phyloP scores from a whole-genome alignment of 2,329 filamentous ascomycete genomes.

The Colletotrichum orchidophilum region DNA sequence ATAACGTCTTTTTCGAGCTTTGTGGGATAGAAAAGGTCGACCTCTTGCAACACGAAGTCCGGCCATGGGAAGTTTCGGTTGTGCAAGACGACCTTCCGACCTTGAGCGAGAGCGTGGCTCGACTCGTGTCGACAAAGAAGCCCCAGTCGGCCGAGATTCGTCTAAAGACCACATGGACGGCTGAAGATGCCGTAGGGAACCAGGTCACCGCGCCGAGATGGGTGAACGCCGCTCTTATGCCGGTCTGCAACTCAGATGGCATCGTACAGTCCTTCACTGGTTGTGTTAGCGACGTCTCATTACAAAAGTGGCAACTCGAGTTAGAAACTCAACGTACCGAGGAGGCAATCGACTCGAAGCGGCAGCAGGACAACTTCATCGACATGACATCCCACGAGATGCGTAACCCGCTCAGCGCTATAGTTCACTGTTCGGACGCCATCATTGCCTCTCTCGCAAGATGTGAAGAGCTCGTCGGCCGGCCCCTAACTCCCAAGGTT shows the following conservation, averaged over 20 bases:
- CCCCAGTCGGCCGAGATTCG: slow-evolving; percentile 59
- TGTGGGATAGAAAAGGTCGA: slow-evolving; percentile 58
- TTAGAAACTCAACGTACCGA: slow-evolving; percentile 59
- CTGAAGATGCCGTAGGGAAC: slow-evolving; percentile 55
- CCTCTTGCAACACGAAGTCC: slow-evolving; percentile 46
- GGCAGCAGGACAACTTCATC: slow-evolving; percentile 84
- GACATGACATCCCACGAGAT: slow-evolving; percentile 80
- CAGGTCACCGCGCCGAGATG: slow-evolving; percentile 55
- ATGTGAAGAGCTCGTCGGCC: slow-evolving; percentile 51
- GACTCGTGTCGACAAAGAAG: slow-evolving; percentile 51
- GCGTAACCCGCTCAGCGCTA: slow-evolving; percentile 78
- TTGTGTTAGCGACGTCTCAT: slow-evolving; percentile 58
- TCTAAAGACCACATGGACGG: slow-evolving; percentile 56
- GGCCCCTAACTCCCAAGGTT: slow-evolving; percentile 20
- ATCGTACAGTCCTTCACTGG: slow-evolving; percentile 59
- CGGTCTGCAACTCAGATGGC: slow-evolving; percentile 57
- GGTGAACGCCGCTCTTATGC: slow-evolving; percentile 61
- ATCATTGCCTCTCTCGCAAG: slow-evolving; percentile 63
- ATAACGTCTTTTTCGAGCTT: slow-evolving; percentile 63
- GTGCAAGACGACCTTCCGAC: slow-evolving; percentile 53
- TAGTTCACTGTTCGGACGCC: slow-evolving; percentile 78
- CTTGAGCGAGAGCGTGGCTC: slow-evolving; percentile 50
- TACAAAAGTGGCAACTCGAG: slow-evolving; percentile 61
- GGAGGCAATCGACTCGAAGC: slow-evolving; percentile 66
- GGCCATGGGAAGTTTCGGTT: slow-evolving; percentile 57